These are phyloP conservation scores for Leccinum ochraceum DNA, from an alignment of 768 basidiomycete species.

Conservation along the genomic window DNA sequence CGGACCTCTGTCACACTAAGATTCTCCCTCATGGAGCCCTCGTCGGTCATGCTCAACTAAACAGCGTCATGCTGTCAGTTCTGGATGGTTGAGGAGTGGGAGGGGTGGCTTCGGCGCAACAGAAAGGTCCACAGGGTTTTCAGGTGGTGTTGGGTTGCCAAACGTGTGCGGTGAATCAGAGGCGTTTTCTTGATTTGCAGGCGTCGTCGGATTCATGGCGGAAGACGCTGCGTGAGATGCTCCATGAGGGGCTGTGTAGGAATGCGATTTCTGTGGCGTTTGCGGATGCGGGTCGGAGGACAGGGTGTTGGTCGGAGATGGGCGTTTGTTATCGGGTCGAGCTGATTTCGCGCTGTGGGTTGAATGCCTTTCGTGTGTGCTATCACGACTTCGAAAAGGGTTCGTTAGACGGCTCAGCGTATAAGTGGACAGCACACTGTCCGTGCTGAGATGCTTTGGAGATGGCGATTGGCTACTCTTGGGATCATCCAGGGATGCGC, in stretches of 20 bases:
- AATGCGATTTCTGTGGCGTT: conserved; percentile 28
- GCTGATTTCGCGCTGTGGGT: conserved; percentile 18
- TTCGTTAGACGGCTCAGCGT: conserved; percentile 22
- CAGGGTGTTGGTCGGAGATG: conserved; percentile 34
- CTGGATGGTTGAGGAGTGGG: conserved; percentile 51
- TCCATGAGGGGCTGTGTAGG: conserved; percentile 16
- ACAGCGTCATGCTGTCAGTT: not conserved
- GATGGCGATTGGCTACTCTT: conserved; percentile 20
- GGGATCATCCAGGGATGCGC: conserved; percentile 11
- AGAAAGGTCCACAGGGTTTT: conserved; percentile 20
- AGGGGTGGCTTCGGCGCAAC: conserved; percentile 48
- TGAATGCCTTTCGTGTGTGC: conserved; percentile 9
- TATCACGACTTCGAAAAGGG: conserved; percentile 17
- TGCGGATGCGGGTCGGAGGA: conserved; percentile 28
- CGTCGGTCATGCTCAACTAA: not conserved
- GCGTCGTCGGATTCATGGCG: conserved; percentile 28
- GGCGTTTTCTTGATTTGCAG: conserved; percentile 23
- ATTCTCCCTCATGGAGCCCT: conserved; percentile 3
- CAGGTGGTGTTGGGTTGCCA: conserved; percentile 38
- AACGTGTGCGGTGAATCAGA: conserved; percentile 44
- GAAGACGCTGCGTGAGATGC: conserved; percentile 15
- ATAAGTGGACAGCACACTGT: conserved; percentile 22
- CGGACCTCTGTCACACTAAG: not conserved
- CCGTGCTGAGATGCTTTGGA: conserved; percentile 17
- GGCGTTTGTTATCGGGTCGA: conserved; percentile 21